Evolutionary conservation across 163 green algal species (phyloP).

Genomic region (Scenedesmus sp.): DNA sequence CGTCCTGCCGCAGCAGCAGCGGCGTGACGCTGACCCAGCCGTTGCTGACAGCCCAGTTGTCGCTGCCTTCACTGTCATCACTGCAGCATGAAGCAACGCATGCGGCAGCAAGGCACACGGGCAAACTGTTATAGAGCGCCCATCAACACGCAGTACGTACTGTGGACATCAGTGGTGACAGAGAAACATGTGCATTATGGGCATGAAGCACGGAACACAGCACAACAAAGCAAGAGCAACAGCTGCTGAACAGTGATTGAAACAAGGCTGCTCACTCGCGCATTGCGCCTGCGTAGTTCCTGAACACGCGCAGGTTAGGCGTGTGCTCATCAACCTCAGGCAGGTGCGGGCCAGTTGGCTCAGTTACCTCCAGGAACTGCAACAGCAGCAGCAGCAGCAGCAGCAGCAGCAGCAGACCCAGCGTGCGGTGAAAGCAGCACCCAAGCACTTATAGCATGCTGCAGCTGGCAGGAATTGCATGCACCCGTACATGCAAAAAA

Average conservation of each 20-base stretch:
- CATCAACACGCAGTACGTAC: background rate
- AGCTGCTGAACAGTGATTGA: background rate
- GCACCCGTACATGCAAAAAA: too few relatives aligned
- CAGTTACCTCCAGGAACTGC: constrained; percentile 37
- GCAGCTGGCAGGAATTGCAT: too few relatives aligned
- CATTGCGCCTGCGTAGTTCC: constrained; percentile 61
- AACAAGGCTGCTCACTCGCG: constrained; percentile 51
- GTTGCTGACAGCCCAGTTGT: constrained; percentile 59
- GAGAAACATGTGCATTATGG: background rate
- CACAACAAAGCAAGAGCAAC: constrained; percentile 1
- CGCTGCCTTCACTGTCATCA: constrained; percentile 57
- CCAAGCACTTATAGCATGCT: background rate
- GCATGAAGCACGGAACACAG: background rate
- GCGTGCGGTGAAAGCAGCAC: background rate
- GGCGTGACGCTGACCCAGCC: constrained; percentile 63
- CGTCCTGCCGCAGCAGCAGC: constrained; percentile 53
- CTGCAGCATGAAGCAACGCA: constrained; percentile 9
- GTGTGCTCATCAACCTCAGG: constrained; percentile 67
- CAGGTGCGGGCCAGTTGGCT: constrained; percentile 17
- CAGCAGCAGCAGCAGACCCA: background rate
- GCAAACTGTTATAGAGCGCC: background rate
- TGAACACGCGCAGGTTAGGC: constrained; percentile 60
- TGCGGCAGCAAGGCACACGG: background rate
- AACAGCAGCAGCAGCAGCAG: constrained; percentile 10
- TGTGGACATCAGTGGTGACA: background rate